Evolutionary conservation across 371 early-diverging fungal species (phyloP).

Genomic region (Rhizopus delemar): DNA sequence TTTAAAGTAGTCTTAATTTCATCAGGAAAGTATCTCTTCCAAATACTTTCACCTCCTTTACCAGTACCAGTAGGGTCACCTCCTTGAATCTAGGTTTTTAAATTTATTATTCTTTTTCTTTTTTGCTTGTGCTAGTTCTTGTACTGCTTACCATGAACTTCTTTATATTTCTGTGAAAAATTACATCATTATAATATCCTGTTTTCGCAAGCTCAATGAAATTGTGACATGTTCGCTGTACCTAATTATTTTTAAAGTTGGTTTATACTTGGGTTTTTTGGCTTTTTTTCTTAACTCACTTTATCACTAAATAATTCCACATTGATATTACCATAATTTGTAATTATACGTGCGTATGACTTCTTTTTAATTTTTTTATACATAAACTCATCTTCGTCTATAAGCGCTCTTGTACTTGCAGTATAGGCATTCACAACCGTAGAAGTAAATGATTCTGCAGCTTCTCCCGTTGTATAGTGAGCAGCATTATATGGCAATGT

Average conservation of each 20-base stretch:
- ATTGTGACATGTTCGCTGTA: slow-evolving; percentile 89
- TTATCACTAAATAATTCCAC: slow-evolving; percentile 83
- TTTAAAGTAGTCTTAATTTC: slow-evolving; percentile 74
- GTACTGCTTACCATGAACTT: slow-evolving; percentile 77
- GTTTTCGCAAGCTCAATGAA: slow-evolving; percentile 83
- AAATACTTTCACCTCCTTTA: slow-evolving; percentile 82
- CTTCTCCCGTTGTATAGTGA: slow-evolving; percentile 78
- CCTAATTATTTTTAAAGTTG: slow-evolving; percentile 31
- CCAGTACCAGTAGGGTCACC: slow-evolving; percentile 95
- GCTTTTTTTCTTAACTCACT: slow-evolving; percentile 25
- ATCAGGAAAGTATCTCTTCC: slow-evolving; percentile 79
- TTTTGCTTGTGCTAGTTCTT: not conserved
- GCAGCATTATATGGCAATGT: slow-evolving; percentile 74
- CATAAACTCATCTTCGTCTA: slow-evolving; percentile 87
- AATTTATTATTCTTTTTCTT: not conserved
- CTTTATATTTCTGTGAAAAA: slow-evolving; percentile 88
- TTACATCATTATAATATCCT: slow-evolving; percentile 79
- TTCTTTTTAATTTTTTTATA: slow-evolving; percentile 75
- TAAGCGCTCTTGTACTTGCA: slow-evolving; percentile 63
- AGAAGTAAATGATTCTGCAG: slow-evolving; percentile 87
- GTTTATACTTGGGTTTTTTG: not conserved
- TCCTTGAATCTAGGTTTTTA: slow-evolving; percentile 72
- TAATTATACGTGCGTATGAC: slow-evolving; percentile 75
- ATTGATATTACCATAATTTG: slow-evolving; percentile 86
- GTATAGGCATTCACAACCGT: slow-evolving; percentile 79